A percentile compares a stretch with the other conserved stretches of the same genome.
These are phyloP conservation scores for Fusarium longipes DNA, from an alignment of 2,329 filamentous ascomycete species.

Conservation along the genomic window DNA sequence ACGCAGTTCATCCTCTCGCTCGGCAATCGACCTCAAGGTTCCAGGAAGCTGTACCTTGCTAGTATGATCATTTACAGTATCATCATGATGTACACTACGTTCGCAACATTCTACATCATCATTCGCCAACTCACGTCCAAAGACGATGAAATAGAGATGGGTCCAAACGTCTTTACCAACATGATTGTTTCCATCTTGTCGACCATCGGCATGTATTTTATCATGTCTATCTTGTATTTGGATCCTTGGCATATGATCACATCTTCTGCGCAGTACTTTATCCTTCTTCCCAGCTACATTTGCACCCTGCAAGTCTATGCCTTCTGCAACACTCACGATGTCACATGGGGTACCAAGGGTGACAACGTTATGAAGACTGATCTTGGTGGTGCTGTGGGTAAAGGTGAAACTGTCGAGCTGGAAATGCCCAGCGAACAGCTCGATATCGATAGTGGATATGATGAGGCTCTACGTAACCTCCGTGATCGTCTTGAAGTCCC, in stretches of 20 bases:
- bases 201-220: conserved; percentile 92
- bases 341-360: conserved; percentile 77
- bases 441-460: conserved; percentile 97
- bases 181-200: conserved; percentile 90
- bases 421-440: conserved; percentile 99
- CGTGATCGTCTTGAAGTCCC: conserved; percentile 91
- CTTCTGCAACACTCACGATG: conserved; percentile 68
- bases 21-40: conserved; percentile 94
- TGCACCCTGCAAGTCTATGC: conserved; percentile 98
- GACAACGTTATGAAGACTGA: conserved; percentile 96
- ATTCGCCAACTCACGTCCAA: conserved; percentile 75
- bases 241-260: conserved; percentile 99
- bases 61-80: conserved; percentile 91
- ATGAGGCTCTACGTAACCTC: conserved; percentile 95
- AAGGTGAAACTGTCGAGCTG: conserved; percentile 85
- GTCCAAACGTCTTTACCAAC: conserved; percentile 94
- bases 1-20: conserved; percentile 97
- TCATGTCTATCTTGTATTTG: conserved; percentile 96
- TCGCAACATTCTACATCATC: conserved; percentile 89
- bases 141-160: conserved; percentile 66
- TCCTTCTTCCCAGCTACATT: conserved; percentile 91
- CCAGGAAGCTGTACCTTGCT: conserved; percentile 87
- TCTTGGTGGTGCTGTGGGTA: conserved; percentile 84
- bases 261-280: conserved; percentile 89
- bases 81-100: conserved; percentile 96